These are phyloP conservation scores for Erodium texanum DNA, from an alignment of 441 rosid genomes.

Conservation along the genomic window DNA sequence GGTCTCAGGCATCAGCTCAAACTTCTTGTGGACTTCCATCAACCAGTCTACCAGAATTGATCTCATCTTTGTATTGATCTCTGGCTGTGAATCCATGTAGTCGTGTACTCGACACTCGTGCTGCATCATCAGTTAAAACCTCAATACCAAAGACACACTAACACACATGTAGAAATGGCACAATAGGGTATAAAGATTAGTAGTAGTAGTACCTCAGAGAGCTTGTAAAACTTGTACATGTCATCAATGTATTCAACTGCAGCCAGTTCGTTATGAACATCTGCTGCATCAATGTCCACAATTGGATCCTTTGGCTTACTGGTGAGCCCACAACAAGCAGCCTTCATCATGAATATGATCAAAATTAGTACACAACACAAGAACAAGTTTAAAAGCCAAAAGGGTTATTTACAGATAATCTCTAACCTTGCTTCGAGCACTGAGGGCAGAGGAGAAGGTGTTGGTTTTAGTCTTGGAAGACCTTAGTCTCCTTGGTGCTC, in stretches of 20 bases:
- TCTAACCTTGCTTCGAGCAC: slow-evolving; percentile 45
- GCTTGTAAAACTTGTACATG: slow-evolving; percentile 48
- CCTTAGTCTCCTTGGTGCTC: slow-evolving; percentile 14
- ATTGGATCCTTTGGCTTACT: slow-evolving; percentile 22
- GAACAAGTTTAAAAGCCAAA: neutral
- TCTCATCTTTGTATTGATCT: slow-evolving; percentile 52
- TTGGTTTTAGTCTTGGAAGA: slow-evolving; percentile 24
- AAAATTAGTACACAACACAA: neutral
- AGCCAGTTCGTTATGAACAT: slow-evolving; percentile 39
- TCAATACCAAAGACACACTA: neutral
- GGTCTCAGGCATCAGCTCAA: slow-evolving; percentile 52
- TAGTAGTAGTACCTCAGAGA: slow-evolving; percentile 26
- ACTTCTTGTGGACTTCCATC: slow-evolving; percentile 52
- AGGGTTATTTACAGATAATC: neutral
- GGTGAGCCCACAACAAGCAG: slow-evolving; percentile 31
- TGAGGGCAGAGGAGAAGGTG: slow-evolving; percentile 36
- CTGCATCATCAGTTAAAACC: slow-evolving; percentile 19
- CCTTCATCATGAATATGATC: slow-evolving; percentile 10
- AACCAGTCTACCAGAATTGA: slow-evolving; percentile 53
- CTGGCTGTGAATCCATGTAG: slow-evolving; percentile 43
- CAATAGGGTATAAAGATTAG: neutral
- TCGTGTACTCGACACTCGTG: slow-evolving; percentile 33
- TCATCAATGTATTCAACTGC: slow-evolving; percentile 57
- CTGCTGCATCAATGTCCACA: slow-evolving; percentile 41
- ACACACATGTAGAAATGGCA: too few species aligned